Evolutionary conservation across 163 green algal species (phyloP).

Genomic region (Scenedesmus sp.): DNA sequence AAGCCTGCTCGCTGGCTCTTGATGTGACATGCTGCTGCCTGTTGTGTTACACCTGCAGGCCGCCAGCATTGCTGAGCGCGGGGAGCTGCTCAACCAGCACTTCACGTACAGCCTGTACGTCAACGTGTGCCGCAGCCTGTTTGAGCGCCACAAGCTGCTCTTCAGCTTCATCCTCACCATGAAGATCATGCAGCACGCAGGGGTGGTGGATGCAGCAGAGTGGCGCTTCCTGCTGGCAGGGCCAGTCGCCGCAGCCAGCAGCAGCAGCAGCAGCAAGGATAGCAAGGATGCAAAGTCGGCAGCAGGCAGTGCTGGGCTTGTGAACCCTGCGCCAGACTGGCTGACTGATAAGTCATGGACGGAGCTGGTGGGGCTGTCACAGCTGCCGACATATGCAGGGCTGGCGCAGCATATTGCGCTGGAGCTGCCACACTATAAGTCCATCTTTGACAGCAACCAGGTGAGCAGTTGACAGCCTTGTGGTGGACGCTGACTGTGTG

Average conservation of each 20-base stretch:
- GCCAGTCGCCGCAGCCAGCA: slow-evolving; percentile 41
- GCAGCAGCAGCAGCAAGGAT: slow-evolving; percentile 16
- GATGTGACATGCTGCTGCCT: not conserved
- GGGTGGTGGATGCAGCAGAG: slow-evolving; percentile 71
- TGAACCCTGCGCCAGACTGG: slow-evolving; percentile 79
- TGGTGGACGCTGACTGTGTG: too few species aligned
- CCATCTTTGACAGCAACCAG: slow-evolving; percentile 85
- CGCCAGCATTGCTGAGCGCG: slow-evolving; percentile 71
- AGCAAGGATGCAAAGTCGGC: not conserved
- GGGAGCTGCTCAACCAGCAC: slow-evolving; percentile 76
- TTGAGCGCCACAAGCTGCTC: slow-evolving; percentile 91
- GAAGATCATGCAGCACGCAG: slow-evolving; percentile 73
- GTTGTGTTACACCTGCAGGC: slow-evolving; percentile 34
- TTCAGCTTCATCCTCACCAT: slow-evolving; percentile 81
- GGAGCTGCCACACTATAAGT: slow-evolving; percentile 73
- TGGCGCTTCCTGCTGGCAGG: slow-evolving; percentile 85
- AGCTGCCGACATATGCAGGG: slow-evolving; percentile 73
- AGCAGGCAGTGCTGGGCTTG: not conserved
- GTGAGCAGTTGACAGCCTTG: not conserved
- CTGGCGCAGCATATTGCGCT: slow-evolving; percentile 69
- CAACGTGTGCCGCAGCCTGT: slow-evolving; percentile 87
- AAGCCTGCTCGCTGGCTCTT: not conserved
- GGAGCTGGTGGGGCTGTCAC: slow-evolving; percentile 80
- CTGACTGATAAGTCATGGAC: slow-evolving; percentile 86
- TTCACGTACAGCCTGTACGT: slow-evolving; percentile 88